Percentiles rank a stretch among this genome's conserved stretches.
Evolutionary conservation across 1,284 basidiomycete species (phyloP).

Genomic region (Cutaneotrichosporon cutaneum): DNA sequence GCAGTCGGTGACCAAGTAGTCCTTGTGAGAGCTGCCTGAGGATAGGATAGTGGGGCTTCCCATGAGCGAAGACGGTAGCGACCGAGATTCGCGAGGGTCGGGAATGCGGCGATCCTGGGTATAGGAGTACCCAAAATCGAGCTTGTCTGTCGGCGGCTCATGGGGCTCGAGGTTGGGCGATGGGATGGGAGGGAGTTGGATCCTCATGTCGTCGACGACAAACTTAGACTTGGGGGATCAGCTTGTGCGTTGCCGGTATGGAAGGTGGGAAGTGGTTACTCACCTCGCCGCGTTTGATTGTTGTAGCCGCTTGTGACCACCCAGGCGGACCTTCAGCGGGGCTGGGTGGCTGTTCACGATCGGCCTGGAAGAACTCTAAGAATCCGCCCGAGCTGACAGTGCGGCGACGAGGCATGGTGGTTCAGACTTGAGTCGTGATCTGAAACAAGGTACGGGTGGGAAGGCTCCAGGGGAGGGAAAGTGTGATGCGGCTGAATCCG

Average conservation of each 20-base stretch:
- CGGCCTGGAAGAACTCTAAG: neutral
- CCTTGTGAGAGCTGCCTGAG: too few species aligned
- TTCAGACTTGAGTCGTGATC: neutral
- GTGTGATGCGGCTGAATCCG: neutral
- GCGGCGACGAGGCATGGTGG: neutral
- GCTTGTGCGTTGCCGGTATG: neutral
- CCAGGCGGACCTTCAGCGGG: neutral
- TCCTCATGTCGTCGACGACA: neutral
- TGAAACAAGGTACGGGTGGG: neutral
- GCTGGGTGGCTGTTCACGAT: neutral
- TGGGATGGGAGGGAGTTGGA: neutral
- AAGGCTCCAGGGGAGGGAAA: neutral
- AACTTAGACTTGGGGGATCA: neutral
- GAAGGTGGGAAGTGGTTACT: neutral
- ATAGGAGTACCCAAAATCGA: neutral
- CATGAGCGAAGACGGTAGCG: neutral
- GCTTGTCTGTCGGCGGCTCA: neutral
- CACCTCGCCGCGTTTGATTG: neutral
- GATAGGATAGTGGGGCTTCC: neutral
- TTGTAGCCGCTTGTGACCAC: neutral
- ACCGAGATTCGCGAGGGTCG: neutral
- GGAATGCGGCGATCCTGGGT: neutral
- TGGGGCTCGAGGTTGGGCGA: neutral
- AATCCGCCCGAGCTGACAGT: neutral
- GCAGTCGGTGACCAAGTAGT: too few species aligned